These are phyloP conservation scores for Tardiomyces depauwii DNA, from an alignment of 1,139 yeast species.

Conservation along the genomic window DNA sequence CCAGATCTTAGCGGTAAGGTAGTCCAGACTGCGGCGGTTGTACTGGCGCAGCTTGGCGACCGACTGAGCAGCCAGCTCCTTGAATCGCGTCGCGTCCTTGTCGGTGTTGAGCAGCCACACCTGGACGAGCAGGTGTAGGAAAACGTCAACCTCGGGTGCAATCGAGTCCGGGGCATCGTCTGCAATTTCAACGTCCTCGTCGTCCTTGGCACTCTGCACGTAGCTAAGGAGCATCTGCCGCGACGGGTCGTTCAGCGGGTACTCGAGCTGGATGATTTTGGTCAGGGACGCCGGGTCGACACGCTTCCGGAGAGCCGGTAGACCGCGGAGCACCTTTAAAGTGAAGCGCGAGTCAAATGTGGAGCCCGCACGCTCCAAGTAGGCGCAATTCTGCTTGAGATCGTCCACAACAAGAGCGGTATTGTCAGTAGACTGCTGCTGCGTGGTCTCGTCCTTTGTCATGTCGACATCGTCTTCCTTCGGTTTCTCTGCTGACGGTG, in stretches of 20 bases:
- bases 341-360: constrained; percentile 81
- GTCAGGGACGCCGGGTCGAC: constrained; percentile 45
- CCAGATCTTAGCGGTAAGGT: constrained; percentile 86
- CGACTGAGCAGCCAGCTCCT: constrained; percentile 29
- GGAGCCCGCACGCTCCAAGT: constrained; percentile 59
- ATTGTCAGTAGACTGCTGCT: neutral
- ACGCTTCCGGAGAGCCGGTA: constrained; percentile 62
- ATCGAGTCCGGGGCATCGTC: constrained; percentile 10
- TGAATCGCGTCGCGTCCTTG: constrained; percentile 13
- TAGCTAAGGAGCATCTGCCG: neutral
- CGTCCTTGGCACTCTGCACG: constrained; percentile 8
- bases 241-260: constrained; percentile 31
- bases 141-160: constrained; percentile 68
- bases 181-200: constrained; percentile 18
- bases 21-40: constrained; percentile 78
- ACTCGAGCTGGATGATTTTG: constrained; percentile 41
- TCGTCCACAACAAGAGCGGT: constrained; percentile 20
- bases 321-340: constrained; percentile 73
- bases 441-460: neutral
- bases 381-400: constrained; percentile 41
- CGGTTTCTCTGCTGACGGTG: neutral
- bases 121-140: constrained; percentile 68
- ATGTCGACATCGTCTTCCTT: neutral
- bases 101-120: constrained; percentile 54
- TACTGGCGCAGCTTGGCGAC: constrained; percentile 48